Percentiles rank a stretch among this genome's conserved stretches.
Conservation (phyloP, 306 rosid species). For the Cucurbita pepo region DNA sequence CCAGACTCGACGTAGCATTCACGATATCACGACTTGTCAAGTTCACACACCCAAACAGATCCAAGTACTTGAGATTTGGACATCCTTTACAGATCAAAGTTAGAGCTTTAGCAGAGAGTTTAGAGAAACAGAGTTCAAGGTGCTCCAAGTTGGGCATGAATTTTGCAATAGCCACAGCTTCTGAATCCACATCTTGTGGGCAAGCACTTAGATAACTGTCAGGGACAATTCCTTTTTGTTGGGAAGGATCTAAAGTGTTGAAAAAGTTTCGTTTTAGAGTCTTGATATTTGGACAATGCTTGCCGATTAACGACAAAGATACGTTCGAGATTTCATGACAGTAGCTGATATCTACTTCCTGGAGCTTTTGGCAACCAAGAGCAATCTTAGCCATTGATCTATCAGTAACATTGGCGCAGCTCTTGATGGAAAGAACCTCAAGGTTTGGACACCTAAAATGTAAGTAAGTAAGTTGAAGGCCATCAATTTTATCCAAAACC, state of each 20-base stretch:
- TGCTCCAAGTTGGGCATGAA: conserved; percentile 56
- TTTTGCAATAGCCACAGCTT: conserved; percentile 62
- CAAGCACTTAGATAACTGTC: conserved; percentile 43
- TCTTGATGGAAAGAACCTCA: conserved; percentile 62
- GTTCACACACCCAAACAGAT: conserved; percentile 67
- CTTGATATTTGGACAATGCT: conserved; percentile 47
- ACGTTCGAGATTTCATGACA: conserved; percentile 43
- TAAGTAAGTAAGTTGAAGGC: background rate
- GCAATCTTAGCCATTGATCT: conserved; percentile 41
- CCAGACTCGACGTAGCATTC: conserved; percentile 35
- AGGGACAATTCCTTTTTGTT: conserved; percentile 58
- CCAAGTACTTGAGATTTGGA: conserved; percentile 52
- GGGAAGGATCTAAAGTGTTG: conserved; percentile 65
- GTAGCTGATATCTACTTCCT: conserved; percentile 47
- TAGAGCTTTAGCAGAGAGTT: conserved; percentile 49
- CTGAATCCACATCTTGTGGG: conserved; percentile 83
- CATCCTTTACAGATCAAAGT: conserved; percentile 48
- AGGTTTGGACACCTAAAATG: conserved; percentile 6
- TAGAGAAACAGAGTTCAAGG: conserved; percentile 69
- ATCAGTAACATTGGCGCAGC: conserved; percentile 65
- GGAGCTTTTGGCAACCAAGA: conserved; percentile 25
- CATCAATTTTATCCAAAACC: background rate
- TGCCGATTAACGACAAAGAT: conserved; percentile 33
- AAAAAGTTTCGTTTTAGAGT: conserved; percentile 51
- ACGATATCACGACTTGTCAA: conserved; percentile 55